A percentile compares a stretch with the other conserved stretches of the same genome.
Conservation (phyloP, 2,329 filamentous ascomycete genomes). For the Penicillium sp. region DNA sequence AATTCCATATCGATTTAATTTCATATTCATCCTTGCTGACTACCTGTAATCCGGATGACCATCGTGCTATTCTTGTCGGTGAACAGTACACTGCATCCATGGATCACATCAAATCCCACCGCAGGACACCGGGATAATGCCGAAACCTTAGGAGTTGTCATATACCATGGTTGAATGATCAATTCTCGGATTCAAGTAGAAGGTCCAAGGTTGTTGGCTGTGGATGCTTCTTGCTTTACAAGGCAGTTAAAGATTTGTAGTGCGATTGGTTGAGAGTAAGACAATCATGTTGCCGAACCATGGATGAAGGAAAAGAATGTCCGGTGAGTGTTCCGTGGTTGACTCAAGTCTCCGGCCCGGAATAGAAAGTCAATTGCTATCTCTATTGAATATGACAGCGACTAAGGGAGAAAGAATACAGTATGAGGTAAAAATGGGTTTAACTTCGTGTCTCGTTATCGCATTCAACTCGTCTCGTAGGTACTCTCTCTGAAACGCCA, state of each 20-base stretch:
- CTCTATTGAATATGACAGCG: too few relatives aligned
- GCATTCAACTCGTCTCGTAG: conserved; percentile 2
- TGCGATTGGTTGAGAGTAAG: background rate
- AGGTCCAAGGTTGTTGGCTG: background rate
- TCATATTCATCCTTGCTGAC: too few relatives aligned
- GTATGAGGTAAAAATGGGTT: too few relatives aligned
- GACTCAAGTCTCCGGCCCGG: too few relatives aligned
- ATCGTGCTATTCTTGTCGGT: too few relatives aligned
- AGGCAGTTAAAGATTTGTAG: background rate
- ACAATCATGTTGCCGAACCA: background rate
- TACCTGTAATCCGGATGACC: too few relatives aligned
- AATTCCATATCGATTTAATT: background rate
- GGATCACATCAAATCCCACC: too few relatives aligned
- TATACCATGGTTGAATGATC: background rate
- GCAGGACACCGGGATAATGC: too few relatives aligned
- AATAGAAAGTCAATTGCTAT: too few relatives aligned
- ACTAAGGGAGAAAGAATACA: too few relatives aligned
- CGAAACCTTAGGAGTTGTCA: too few relatives aligned
- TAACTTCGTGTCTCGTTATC: background rate
- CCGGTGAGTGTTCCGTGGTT: background rate
- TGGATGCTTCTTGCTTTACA: background rate
- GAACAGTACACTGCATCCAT: too few relatives aligned
- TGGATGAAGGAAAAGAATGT: background rate
- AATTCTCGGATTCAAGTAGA: background rate
- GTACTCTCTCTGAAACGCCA: background rate